Conservation (phyloP, 345 rosid genomes). For the Isatis tinctoria region DNA sequence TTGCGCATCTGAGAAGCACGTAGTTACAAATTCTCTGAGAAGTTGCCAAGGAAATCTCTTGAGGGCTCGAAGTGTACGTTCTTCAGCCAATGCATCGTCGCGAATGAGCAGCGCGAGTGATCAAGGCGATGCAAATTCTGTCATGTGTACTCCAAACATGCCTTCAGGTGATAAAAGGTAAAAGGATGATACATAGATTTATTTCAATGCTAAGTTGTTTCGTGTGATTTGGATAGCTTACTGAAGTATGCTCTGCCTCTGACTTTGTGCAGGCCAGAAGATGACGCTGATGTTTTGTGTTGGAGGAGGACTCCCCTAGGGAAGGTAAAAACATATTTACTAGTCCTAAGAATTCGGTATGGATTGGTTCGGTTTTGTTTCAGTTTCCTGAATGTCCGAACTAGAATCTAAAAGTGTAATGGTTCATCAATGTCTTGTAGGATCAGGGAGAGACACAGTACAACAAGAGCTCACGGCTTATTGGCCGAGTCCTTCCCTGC, state of each 20-base stretch:
- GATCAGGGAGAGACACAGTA: slow-evolving; percentile 39
- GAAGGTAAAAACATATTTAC: slow-evolving; percentile 42
- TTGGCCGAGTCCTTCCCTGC: slow-evolving; percentile 61
- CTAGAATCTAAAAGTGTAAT: background rate
- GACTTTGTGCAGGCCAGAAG: slow-evolving; percentile 44
- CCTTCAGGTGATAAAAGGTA: slow-evolving; percentile 19
- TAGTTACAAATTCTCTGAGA: slow-evolving; percentile 51
- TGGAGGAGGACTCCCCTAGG: slow-evolving; percentile 65
- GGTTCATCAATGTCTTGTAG: slow-evolving; percentile 40
- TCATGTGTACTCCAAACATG: slow-evolving; percentile 25
- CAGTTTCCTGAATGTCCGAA: background rate
- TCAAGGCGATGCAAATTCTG: slow-evolving; percentile 16
- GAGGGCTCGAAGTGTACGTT: slow-evolving; percentile 39
- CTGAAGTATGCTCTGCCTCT: background rate
- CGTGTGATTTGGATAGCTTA: background rate
- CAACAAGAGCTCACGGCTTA: slow-evolving; percentile 37
- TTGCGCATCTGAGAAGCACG: slow-evolving; percentile 44
- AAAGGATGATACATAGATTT: background rate
- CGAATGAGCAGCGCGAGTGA: slow-evolving; percentile 31
- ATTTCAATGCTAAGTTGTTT: background rate
- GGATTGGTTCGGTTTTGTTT: background rate
- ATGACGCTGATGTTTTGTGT: slow-evolving; percentile 45
- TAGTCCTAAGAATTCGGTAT: background rate
- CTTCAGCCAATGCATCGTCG: slow-evolving; percentile 28
- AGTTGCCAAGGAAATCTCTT: slow-evolving; percentile 73